These are phyloP conservation scores for Nicotiana sylvestris DNA, from an alignment of 257 asterid species.

Conservation along the genomic window DNA sequence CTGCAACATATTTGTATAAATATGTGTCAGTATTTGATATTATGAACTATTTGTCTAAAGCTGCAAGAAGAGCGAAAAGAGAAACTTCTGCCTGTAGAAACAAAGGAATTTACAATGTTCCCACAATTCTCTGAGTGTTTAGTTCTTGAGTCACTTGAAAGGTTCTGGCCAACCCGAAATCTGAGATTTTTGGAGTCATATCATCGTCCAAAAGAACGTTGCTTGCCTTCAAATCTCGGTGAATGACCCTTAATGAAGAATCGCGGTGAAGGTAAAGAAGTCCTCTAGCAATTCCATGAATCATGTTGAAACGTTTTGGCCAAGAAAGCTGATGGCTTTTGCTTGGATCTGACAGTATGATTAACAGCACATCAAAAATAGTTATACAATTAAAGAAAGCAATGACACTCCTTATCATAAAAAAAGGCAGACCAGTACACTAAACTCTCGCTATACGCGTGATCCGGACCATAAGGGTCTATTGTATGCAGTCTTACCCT, in stretches of 20 bases:
- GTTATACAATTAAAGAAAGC: background rate
- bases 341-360: slow-evolving; percentile 9
- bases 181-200: slow-evolving; percentile 27
- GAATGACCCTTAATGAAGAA: slow-evolving; percentile 27
- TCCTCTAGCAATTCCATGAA: slow-evolving; percentile 27
- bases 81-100: background rate
- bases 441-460: too few species aligned
- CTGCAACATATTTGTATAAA: too few species aligned
- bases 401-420: background rate
- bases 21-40: background rate
- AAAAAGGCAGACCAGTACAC: too few species aligned
- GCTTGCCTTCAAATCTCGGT: slow-evolving; percentile 25
- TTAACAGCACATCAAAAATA: background rate
- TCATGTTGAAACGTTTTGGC: slow-evolving; percentile 15
- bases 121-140: slow-evolving; percentile 22
- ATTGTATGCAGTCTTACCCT: too few species aligned
- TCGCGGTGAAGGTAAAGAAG: slow-evolving; percentile 28
- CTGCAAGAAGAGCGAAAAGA: background rate
- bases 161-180: slow-evolving; percentile 31
- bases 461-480: too few species aligned
- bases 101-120: slow-evolving; percentile 21
- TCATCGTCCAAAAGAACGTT: slow-evolving; percentile 21
- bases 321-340: slow-evolving; percentile 18
- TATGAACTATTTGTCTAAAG: background rate
- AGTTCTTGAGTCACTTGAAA: slow-evolving; percentile 21